Conservation (phyloP, 306 rosid species). For the Heteromeles arbutifolia region DNA sequence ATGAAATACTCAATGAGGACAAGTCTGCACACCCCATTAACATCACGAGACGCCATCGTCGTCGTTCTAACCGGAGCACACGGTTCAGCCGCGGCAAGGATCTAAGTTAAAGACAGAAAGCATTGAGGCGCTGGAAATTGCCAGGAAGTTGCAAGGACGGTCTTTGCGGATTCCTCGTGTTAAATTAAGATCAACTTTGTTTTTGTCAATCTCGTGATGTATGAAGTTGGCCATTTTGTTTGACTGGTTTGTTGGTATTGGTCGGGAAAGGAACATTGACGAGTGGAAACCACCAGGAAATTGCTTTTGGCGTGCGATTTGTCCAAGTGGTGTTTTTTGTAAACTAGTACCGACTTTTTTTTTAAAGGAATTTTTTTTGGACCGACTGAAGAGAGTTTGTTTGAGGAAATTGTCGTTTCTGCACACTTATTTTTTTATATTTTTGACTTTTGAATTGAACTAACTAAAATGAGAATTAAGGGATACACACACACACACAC, state of each 20-base stretch:
- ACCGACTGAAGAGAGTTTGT: background rate
- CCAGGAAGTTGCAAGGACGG: background rate
- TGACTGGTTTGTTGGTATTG: background rate
- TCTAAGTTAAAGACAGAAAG: background rate
- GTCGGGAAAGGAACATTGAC: background rate
- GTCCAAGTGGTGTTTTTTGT: background rate
- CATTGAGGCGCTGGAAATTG: background rate
- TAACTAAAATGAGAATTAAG: background rate
- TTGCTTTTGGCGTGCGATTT: background rate
- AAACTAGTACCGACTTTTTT: background rate
- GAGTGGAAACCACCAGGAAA: constrained; percentile 3
- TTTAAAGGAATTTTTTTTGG: background rate
- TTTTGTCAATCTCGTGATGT: background rate
- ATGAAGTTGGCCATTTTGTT: background rate
- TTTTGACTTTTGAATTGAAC: too few species aligned
- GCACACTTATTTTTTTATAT: too few species aligned
- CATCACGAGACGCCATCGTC: background rate
- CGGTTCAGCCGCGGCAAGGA: background rate
- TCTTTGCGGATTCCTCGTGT: background rate
- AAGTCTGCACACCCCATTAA: background rate
- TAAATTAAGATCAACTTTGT: background rate
- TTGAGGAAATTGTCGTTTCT: background rate
- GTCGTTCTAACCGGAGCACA: background rate
- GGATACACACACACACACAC: background rate
- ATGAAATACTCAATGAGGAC: background rate